Conservation (phyloP, 768 basidiomycete genomes). For the Lentinula raphanica region DNA sequence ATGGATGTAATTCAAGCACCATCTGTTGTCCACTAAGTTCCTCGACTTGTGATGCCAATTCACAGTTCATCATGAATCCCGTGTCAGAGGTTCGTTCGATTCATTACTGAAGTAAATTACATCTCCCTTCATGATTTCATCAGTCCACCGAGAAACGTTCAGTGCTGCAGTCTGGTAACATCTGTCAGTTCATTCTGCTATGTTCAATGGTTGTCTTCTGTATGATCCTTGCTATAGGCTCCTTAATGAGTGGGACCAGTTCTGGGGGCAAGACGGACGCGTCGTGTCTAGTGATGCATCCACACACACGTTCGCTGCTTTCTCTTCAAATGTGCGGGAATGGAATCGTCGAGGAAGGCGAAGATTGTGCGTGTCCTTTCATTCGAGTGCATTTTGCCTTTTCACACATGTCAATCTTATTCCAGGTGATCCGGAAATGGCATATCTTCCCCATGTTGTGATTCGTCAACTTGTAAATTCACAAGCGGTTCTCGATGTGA, state of each 20-base stretch:
- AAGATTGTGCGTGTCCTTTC: constrained; percentile 50
- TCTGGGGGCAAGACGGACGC: constrained; percentile 44
- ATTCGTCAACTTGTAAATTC: constrained; percentile 73
- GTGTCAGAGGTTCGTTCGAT: constrained; percentile 35
- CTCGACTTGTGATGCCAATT: constrained; percentile 55
- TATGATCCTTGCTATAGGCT: constrained; percentile 35
- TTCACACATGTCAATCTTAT: neutral
- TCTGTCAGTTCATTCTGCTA: constrained; percentile 52
- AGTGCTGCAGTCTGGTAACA: constrained; percentile 84
- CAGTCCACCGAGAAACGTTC: constrained; percentile 61
- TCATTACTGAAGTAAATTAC: neutral
- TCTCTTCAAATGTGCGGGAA: constrained; percentile 76
- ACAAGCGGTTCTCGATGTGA: constrained; percentile 68
- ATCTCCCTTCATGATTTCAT: neutral
- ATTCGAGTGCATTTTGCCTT: neutral
- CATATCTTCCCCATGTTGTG: constrained; percentile 63
- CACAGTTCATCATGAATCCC: constrained; percentile 81
- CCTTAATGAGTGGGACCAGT: constrained; percentile 49
- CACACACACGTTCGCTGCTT: constrained; percentile 36
- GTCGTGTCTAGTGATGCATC: constrained; percentile 65
- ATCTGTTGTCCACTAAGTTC: constrained; percentile 68
- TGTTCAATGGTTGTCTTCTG: neutral
- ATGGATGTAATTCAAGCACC: constrained; percentile 52
- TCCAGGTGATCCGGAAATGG: constrained; percentile 63
- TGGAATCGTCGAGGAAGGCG: constrained; percentile 76